Evolutionary conservation across 345 rosid genomes (phyloP).

Genomic region (Luvunga scandens): DNA sequence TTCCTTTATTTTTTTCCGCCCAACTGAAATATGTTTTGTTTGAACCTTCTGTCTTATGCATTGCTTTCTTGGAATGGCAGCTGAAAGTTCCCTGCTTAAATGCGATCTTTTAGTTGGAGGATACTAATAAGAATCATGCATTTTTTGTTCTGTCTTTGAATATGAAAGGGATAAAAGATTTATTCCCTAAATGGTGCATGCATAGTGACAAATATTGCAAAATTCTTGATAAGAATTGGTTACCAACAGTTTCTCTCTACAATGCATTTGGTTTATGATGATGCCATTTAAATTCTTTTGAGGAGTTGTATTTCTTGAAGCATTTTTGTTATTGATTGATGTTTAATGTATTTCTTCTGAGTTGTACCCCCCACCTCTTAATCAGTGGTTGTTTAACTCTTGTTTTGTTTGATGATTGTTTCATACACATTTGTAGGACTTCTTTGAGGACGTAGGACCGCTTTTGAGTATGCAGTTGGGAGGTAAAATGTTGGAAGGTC

Average conservation of each 20-base stretch:
- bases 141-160: not conserved
- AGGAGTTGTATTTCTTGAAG: not conserved
- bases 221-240: not conserved
- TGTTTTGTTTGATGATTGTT: not conserved
- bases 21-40: not conserved
- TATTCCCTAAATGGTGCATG: not conserved
- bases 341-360: conserved; percentile 9
- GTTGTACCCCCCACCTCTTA: too few relatives aligned
- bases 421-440: conserved; percentile 56
- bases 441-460: conserved; percentile 98
- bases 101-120: not conserved
- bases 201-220: not conserved
- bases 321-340: conserved; percentile 14
- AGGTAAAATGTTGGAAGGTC: conserved; percentile 86
- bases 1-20: not conserved
- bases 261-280: conserved; percentile 1
- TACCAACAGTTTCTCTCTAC: not conserved
- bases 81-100: not conserved
- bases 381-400: not conserved
- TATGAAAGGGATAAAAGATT: not conserved
- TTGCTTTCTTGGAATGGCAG: not conserved
- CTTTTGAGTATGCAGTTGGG: conserved; percentile 98
- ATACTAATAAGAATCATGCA: not conserved
- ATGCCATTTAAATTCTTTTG: not conserved
- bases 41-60: not conserved